These are phyloP conservation scores for Pythium grandisporangium DNA, from an alignment of 352 stramenopile genomes.

Conservation along the genomic window DNA sequence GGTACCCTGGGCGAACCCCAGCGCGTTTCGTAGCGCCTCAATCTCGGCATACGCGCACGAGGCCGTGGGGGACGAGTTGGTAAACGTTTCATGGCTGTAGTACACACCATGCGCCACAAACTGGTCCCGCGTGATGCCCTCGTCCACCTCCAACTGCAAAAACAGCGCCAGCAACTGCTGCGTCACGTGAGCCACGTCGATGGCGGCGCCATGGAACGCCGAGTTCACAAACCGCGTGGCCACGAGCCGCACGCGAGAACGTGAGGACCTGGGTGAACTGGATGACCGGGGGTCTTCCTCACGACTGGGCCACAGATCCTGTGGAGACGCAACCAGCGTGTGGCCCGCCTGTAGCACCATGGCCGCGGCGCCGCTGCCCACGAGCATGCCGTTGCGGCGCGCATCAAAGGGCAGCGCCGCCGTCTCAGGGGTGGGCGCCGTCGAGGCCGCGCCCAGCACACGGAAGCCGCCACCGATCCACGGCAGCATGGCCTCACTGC, in stretches of 20 bases:
- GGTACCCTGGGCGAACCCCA: too few relatives aligned
- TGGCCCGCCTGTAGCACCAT: conserved; percentile 61
- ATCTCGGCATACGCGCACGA: conserved; percentile 95
- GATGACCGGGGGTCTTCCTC: too few relatives aligned
- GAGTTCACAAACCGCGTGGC: conserved; percentile 94
- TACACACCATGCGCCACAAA: conserved; percentile 93
- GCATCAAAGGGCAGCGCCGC: conserved; percentile 91
- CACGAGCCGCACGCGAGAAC: conserved; percentile 63
- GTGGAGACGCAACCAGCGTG: conserved; percentile 15
- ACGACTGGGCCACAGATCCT: too few relatives aligned
- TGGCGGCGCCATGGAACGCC: conserved; percentile 91
- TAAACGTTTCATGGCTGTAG: conserved; percentile 97
- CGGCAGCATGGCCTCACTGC: conserved; percentile 85
- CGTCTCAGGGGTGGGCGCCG: conserved; percentile 52
- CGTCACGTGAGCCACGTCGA: conserved; percentile 92
- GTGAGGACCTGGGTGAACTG: background rate
- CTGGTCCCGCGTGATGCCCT: conserved; percentile 87
- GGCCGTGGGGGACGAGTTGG: conserved; percentile 87
- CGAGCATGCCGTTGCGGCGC: conserved; percentile 90
- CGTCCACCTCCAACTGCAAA: conserved; percentile 76
- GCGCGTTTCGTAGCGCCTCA: conserved; percentile 43
- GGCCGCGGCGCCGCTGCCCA: conserved; percentile 87
- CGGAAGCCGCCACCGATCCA: conserved; percentile 94
- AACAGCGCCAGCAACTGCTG: conserved; percentile 90
- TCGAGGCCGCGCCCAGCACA: conserved; percentile 90